Base-by-base conservation (phyloP, 805 yeast genomes). In the Wilhelminamyces savonicus region DNA sequence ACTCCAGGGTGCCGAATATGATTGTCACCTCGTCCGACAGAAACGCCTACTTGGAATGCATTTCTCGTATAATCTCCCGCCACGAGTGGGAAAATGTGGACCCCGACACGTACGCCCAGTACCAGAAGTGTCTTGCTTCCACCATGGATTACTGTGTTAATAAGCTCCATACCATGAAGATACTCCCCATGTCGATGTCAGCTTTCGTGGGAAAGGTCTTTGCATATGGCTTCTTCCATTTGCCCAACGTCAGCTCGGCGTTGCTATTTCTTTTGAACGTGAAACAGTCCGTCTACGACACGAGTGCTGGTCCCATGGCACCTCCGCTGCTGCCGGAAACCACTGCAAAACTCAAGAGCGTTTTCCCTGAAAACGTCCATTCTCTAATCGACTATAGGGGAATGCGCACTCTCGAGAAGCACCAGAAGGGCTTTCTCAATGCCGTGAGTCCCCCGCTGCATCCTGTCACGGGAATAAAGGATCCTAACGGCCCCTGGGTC, bases 121-220 rank as follows among this genome's bases (percentile, higher is more conserved):
- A 58, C 41, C 45, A 57, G 18, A 39, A 37, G 6, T 41, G 65
- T 14, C 54, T 82, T 16, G 48, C 61, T n/a, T 59, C 63, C 23
- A 79, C 90, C 1, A 53, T 78, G 30, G 71, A 68, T 28, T 69
- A 63, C 41, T 62, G 74, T 31, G 61, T 81, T 9, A 49, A 56
- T 29, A 67, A 69, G 40, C 54, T 77, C 33, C 48, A 55, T 20
- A 56, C 64, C 27, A 43, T 66, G 32, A 77, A 77, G 38, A 62
- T 62, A 15, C 57, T 77, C 8, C 65, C 83, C 0, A 51, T 76
- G n/a, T 63, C 80, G 5, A 52, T 71, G 13, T 63, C 75, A 14
- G 85, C 86, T 3, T 79, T 81, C 41, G 59, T 76, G 9, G 90
- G 90, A 5, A 81, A 82, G 44, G 69, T 77, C 3, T 69, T 82